These are phyloP conservation scores for Lentinula lateritia DNA, from an alignment of 768 basidiomycete genomes.

Conservation along the genomic window DNA sequence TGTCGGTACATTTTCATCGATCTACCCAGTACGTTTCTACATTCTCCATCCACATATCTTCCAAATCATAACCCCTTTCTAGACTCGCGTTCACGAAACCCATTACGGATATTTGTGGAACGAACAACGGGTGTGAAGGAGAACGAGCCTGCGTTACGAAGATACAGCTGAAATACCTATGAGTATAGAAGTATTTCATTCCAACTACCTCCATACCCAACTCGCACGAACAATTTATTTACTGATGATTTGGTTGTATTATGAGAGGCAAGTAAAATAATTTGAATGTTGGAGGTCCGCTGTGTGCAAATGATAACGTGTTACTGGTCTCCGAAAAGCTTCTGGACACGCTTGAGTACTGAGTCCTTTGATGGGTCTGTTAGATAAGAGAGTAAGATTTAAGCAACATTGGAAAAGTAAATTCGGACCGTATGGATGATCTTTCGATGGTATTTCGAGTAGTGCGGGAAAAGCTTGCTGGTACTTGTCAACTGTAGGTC, in stretches of 20 bases:
- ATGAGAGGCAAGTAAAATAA: slow-evolving; percentile 5
- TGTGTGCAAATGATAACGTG: slow-evolving; percentile 20
- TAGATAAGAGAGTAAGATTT: slow-evolving; percentile 11
- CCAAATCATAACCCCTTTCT: slow-evolving; percentile 8
- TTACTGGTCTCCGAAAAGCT: slow-evolving; percentile 74
- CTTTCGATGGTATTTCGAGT: slow-evolving; percentile 97
- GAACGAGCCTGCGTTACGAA: slow-evolving; percentile 66
- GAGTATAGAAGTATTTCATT: not conserved
- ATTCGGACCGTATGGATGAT: slow-evolving; percentile 89
- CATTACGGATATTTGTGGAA: slow-evolving; percentile 67
- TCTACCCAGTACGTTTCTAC: slow-evolving; percentile 60
- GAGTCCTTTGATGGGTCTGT: slow-evolving; percentile 95
- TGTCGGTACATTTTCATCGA: slow-evolving; percentile 76
- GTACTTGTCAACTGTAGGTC: slow-evolving; percentile 92
- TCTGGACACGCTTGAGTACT: slow-evolving; percentile 93
- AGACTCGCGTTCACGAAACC: slow-evolving; percentile 61
- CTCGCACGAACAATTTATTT: slow-evolving; percentile 14
- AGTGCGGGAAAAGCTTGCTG: slow-evolving; percentile 94
- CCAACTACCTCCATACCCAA: slow-evolving; percentile 10
- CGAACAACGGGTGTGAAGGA: slow-evolving; percentile 61
- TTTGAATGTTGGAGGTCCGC: not conserved
- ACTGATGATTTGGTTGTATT: not conserved
- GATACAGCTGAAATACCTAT: slow-evolving; percentile 37
- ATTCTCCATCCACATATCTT: slow-evolving; percentile 14
- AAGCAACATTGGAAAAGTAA: not conserved